Evolutionary conservation across 2,329 filamentous ascomycete species (phyloP).

Genomic region (Ophiocordyceps australis): DNA sequence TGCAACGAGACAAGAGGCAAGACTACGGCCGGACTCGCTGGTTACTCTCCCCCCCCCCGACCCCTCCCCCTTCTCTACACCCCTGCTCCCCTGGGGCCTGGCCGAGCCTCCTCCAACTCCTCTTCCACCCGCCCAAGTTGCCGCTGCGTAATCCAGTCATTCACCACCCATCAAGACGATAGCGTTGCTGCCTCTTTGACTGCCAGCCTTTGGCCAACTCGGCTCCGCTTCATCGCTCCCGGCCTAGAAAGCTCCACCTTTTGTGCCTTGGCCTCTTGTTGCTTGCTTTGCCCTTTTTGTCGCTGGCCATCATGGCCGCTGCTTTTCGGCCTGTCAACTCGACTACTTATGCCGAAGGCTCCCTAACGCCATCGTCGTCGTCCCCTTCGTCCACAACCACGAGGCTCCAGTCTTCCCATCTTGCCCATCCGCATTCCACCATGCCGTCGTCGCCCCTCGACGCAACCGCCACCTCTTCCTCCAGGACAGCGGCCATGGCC

Average conservation of each 20-base stretch:
- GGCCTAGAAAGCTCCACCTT: no score
- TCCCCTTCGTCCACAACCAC: constrained; percentile 12
- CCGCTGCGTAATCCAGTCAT: constrained; percentile 1
- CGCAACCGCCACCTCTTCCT: no score
- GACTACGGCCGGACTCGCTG: background rate
- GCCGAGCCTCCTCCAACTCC: constrained; percentile 1
- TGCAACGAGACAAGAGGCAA: no score
- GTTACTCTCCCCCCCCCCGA: constrained; percentile 4
- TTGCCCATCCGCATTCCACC: constrained; percentile 14
- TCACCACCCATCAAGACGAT: constrained; percentile 1
- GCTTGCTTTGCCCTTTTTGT: no score
- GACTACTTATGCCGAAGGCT: no score
- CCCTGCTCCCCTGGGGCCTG: no score
- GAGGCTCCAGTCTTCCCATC: constrained; percentile 12
- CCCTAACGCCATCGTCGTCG: no score
- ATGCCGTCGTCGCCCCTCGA: constrained; percentile 18
- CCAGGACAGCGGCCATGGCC: no score
- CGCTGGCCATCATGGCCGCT: constrained; percentile 21
- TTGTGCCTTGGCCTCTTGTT: no score
- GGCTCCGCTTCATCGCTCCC: no score
- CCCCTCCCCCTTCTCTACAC: constrained; percentile 2
- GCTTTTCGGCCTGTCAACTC: constrained; percentile 30
- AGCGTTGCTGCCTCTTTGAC: no score
- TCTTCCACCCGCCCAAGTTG: background rate
- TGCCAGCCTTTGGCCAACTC: no score